These are phyloP conservation scores for Termitomyces sp. DNA, from an alignment of 768 basidiomycete species.

Conservation along the genomic window DNA sequence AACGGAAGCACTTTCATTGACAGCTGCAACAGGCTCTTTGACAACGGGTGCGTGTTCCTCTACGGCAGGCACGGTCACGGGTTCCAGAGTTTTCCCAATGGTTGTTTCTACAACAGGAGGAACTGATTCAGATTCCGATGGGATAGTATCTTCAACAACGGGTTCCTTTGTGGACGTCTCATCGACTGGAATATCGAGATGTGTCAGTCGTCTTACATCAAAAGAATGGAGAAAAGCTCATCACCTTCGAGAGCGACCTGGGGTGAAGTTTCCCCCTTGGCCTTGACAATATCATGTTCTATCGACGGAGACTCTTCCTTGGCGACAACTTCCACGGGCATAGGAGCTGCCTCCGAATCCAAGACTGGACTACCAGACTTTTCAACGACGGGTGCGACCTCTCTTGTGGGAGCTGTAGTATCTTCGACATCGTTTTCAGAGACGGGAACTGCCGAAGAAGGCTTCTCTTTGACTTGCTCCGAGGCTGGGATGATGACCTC, in stretches of 20 bases:
- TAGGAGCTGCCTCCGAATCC: background rate
- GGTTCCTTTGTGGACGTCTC: background rate
- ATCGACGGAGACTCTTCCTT: background rate
- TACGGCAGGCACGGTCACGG: slow-evolving; percentile 4
- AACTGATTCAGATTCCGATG: background rate
- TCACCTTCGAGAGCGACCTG: background rate
- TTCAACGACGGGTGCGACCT: background rate
- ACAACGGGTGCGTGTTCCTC: slow-evolving; percentile 4
- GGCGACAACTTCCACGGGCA: background rate
- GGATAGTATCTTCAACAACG: too few species aligned
- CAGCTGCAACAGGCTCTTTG: background rate
- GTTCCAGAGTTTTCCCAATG: background rate
- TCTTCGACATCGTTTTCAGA: background rate
- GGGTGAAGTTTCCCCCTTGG: background rate
- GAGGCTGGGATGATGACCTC: background rate
- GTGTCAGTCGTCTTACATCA: background rate
- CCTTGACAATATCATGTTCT: background rate
- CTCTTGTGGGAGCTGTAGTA: background rate
- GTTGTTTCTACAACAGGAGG: background rate
- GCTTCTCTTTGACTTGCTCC: background rate
- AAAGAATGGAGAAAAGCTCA: background rate
- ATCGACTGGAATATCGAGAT: background rate
- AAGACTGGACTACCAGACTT: background rate
- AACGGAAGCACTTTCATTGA: background rate
- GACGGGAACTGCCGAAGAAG: background rate